Percentiles rank a stretch among this genome's conserved stretches.
phyloP scores from a whole-genome alignment of 164 flowering plant species.

The Protea cynaroides region DNA sequence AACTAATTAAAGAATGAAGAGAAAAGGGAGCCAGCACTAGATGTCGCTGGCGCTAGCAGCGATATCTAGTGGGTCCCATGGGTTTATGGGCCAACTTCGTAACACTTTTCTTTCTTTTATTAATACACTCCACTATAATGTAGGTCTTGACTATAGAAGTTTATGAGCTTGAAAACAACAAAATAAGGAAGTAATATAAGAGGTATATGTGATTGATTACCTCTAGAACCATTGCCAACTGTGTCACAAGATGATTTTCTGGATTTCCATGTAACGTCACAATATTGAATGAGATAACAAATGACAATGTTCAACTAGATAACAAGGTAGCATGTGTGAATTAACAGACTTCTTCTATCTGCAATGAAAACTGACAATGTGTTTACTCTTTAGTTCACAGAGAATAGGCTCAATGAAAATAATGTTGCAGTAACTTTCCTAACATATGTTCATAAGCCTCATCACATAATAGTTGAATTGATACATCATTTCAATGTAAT shows the following conservation, averaged over 20 bases:
- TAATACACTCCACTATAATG: too few species aligned
- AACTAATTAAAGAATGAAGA: too few species aligned
- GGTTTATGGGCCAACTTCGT: too few species aligned
- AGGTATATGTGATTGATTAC: constrained; percentile 26
- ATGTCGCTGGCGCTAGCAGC: too few species aligned
- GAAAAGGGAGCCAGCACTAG: too few species aligned
- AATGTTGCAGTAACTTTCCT: neutral
- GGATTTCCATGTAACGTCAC: constrained; percentile 23
- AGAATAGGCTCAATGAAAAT: neutral
- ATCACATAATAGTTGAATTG: neutral
- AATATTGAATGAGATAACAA: constrained; percentile 36
- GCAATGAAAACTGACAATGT: constrained; percentile 21
- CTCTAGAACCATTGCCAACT: constrained; percentile 37
- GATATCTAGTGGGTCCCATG: too few species aligned
- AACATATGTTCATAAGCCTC: neutral
- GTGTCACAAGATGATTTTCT: constrained; percentile 16
- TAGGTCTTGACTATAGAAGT: too few species aligned
- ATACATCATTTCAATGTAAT: too few species aligned
- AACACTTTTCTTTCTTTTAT: too few species aligned
- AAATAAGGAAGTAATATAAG: neutral
- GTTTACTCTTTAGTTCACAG: neutral
- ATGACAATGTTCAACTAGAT: constrained; percentile 66
- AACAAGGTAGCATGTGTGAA: constrained; percentile 36
- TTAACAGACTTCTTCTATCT: constrained; percentile 72
- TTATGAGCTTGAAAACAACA: too few species aligned